Evolutionary conservation across 331 rosid species (phyloP).

Genomic region (Quercus tomentella): DNA sequence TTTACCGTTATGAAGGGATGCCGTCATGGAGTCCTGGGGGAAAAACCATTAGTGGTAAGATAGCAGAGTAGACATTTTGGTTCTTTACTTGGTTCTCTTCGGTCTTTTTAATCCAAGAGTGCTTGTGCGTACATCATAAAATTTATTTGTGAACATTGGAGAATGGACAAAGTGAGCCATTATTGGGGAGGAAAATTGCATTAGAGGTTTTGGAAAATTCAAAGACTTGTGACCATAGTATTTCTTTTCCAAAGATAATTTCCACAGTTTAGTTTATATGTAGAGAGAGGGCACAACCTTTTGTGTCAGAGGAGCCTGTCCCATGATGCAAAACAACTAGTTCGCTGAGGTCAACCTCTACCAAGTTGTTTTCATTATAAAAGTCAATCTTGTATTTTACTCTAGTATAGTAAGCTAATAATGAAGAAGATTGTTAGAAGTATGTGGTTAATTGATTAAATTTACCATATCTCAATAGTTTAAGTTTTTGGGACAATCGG

Average conservation of each 20-base stretch:
- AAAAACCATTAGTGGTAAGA: constrained; percentile 67
- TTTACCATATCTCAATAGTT: too few species aligned
- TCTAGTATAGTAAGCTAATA: not conserved
- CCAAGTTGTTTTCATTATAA: not conserved
- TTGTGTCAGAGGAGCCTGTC: not conserved
- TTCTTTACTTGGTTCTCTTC: not conserved
- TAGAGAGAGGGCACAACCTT: not conserved
- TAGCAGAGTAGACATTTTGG: constrained; percentile 2
- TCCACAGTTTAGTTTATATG: not conserved
- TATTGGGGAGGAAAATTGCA: too few species aligned
- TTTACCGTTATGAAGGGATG: constrained; percentile 87
- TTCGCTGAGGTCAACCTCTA: too few species aligned
- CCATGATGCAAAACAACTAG: not conserved
- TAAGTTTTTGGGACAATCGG: too few species aligned
- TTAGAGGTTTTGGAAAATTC: not conserved
- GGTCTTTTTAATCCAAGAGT: not conserved
- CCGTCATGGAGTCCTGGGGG: constrained; percentile 72
- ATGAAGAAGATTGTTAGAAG: not conserved
- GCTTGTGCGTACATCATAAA: not conserved
- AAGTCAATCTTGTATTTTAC: not conserved
- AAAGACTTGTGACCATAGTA: not conserved
- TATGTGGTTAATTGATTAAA: too few species aligned
- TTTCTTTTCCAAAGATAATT: not conserved
- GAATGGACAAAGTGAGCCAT: too few species aligned
- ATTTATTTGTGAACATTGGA: not conserved